A percentile compares a stretch with the other conserved stretches of the same genome.
Evolutionary conservation across 208 protist species (phyloP).

Genomic region (Acanthamoeba triangularis): DNA sequence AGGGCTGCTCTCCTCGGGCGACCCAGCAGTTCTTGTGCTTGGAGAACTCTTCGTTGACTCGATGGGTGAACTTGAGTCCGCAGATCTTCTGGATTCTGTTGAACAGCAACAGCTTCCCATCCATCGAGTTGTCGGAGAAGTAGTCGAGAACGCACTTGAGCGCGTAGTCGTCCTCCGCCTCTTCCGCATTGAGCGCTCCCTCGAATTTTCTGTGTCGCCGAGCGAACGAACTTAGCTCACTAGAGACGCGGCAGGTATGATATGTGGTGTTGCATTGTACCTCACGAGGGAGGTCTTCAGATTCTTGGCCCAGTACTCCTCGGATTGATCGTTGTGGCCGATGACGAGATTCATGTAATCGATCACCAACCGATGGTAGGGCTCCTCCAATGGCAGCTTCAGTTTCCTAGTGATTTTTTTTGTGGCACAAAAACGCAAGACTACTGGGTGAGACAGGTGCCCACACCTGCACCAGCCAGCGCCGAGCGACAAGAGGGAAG

Average conservation of each 20-base stretch:
- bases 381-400: conserved; percentile 83
- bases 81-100: conserved; percentile 86
- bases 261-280: conserved; percentile 23
- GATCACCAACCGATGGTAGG: conserved; percentile 82
- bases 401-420: neutral
- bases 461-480: too few relatives aligned
- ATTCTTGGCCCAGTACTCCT: conserved; percentile 79
- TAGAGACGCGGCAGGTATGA: neutral
- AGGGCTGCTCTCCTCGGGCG: conserved; percentile 71
- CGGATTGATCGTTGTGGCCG: conserved; percentile 68
- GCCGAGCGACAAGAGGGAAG: neutral
- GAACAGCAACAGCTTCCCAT: conserved; percentile 84
- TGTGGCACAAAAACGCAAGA: neutral
- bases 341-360: conserved; percentile 83
- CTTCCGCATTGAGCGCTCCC: conserved; percentile 19
- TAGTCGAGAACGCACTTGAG: conserved; percentile 74
- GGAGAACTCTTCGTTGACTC: conserved; percentile 77
- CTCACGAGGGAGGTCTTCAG: conserved; percentile 78
- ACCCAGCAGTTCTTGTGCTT: conserved; percentile 80
- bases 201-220: conserved; percentile 19
- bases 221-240: neutral
- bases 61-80: conserved; percentile 80
- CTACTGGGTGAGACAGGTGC: neutral
- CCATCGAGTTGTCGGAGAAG: conserved; percentile 76
- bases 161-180: conserved; percentile 48